These are phyloP conservation scores for Aristolochia fimbriata DNA, from an alignment of 164 flowering plant species.

Conservation along the genomic window DNA sequence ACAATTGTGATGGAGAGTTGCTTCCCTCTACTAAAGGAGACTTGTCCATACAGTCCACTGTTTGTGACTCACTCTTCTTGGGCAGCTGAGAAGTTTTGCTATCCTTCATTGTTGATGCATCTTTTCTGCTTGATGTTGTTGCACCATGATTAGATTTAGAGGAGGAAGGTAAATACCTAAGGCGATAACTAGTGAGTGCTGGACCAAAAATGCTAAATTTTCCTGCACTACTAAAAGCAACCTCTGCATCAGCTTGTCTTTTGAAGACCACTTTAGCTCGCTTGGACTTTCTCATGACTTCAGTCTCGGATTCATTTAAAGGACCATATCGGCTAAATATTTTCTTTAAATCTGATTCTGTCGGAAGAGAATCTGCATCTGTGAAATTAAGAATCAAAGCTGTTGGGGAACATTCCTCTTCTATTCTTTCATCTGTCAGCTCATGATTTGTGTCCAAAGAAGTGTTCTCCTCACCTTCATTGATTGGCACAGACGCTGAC, in stretches of 20 bases:
- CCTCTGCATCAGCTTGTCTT: slow-evolving; percentile 61
- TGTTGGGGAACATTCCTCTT: slow-evolving; percentile 33
- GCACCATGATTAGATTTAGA: slow-evolving; percentile 21
- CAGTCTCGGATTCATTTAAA: slow-evolving; percentile 52
- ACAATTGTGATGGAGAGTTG: too few relatives aligned
- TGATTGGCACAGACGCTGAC: neutral
- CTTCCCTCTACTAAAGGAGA: too few relatives aligned
- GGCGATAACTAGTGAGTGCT: slow-evolving; percentile 62
- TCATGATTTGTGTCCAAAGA: slow-evolving; percentile 14
- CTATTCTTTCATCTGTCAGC: slow-evolving; percentile 14
- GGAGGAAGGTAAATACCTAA: slow-evolving; percentile 30
- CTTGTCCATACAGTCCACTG: too few relatives aligned
- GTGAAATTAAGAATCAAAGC: slow-evolving; percentile 57
- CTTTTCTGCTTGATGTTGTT: slow-evolving; percentile 19
- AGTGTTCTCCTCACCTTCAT: neutral
- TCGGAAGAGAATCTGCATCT: slow-evolving; percentile 54
- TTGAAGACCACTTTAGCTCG: slow-evolving; percentile 70
- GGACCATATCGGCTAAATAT: slow-evolving; percentile 64
- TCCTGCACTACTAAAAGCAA: slow-evolving; percentile 84
- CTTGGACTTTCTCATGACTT: slow-evolving; percentile 43
- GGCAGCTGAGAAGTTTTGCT: neutral
- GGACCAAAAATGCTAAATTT: slow-evolving; percentile 80
- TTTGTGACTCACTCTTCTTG: neutral
- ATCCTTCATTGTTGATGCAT: slow-evolving; percentile 9
- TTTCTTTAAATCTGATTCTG: slow-evolving; percentile 37